These are phyloP conservation scores for Penicillium sp. DNA, from an alignment of 2,329 filamentous ascomycete species.

Conservation along the genomic window DNA sequence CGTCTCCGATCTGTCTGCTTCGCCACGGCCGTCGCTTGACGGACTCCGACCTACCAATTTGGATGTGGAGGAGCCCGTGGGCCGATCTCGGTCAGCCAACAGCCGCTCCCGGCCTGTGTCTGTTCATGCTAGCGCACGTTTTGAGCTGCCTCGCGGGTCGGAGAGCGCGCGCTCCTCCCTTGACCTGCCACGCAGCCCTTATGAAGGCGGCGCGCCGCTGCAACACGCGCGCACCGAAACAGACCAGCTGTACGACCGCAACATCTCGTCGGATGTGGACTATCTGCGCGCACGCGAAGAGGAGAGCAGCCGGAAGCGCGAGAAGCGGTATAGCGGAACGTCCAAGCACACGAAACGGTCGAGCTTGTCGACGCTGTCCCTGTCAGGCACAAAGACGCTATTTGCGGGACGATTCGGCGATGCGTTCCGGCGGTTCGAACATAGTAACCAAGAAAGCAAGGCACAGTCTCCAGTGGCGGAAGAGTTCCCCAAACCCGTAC, in stretches of 20 bases:
- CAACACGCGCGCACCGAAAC: constrained; percentile 29
- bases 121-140: constrained; percentile 70
- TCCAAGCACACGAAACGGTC: constrained; percentile 60
- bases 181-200: constrained; percentile 26
- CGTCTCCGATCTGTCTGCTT: too few species aligned
- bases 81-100: constrained; percentile 56
- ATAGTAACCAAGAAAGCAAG: constrained; percentile 37
- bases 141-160: constrained; percentile 72
- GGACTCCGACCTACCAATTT: constrained; percentile 56
- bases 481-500: too few species aligned
- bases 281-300: constrained; percentile 63
- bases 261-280: constrained; percentile 70
- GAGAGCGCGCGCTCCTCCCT: constrained; percentile 49
- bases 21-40: constrained; percentile 41
- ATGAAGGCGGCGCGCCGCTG: constrained; percentile 30
- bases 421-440: constrained; percentile 85
- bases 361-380: constrained; percentile 59
- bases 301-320: constrained; percentile 50
- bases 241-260: constrained; percentile 32
- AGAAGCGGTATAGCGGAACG: constrained; percentile 49
- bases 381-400: constrained; percentile 68
- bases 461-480: too few species aligned
- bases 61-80: constrained; percentile 53
- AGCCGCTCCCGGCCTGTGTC: constrained; percentile 69
- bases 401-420: constrained; percentile 85